Evolutionary conservation across 2,329 filamentous ascomycete genomes (phyloP), one percentile per base, ranked within the genome.

Genomic region (Daldinia eschscholtzii): DNA sequence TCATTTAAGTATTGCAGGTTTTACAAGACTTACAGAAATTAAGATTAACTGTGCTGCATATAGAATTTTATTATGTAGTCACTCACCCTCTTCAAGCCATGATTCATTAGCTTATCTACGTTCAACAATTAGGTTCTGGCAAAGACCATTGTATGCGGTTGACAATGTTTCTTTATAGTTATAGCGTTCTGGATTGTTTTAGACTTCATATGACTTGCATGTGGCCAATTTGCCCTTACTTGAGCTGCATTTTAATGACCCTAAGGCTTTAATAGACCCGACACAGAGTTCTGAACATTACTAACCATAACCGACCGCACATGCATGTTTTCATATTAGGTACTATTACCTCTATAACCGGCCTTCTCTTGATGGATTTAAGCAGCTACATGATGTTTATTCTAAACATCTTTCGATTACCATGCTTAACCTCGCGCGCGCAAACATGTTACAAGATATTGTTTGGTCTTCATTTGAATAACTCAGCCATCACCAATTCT

Each of bases 201-300:
- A 56, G 46, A 35, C 46, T 65, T 13, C 18, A 10, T 26, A 55
- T 37, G 52, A 55, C 33, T 37, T 58, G 20, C 46, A 35, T 44
- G 55, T 35, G 48, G 23, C 23, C 18, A 56, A 10, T 23, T 50
- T 18, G 18, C n/a, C 26, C 46, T 50, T 26, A 9, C 23, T 15
- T 50, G 20, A 28, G 15, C 6, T 46, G 42, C 44, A 50, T 50
- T 44, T 4, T 48, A 28, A 30, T 35, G 65, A 65, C 58, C 57
- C 52, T 57, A 57, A 52, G 15, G 18, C 13, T 18, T 28, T n/a
- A 64, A 55, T 37, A 55, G n/a, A 39, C 23, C 18, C 30, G 18
- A 37, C 18, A 9, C 20, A 55, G 13, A n/a, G 30, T 23, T 20
- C 2, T 55, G 2, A 1, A 7, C 10, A 20, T 55, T 2, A 20